These are phyloP conservation scores for Endogone sp. DNA, from an alignment of 192 early-diverging fungal species.

Conservation along the genomic window DNA sequence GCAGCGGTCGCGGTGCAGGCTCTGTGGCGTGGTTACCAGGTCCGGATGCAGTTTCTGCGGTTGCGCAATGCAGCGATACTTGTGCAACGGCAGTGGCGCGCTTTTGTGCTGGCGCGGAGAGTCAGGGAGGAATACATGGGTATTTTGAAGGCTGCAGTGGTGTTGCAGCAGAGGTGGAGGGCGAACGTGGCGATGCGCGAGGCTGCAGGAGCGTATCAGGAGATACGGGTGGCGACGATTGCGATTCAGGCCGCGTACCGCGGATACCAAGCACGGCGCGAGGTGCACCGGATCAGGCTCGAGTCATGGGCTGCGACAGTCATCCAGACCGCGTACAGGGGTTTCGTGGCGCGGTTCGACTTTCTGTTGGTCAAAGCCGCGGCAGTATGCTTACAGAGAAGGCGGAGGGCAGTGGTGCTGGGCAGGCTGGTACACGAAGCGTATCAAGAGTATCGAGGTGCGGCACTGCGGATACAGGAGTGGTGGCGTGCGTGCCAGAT, in stretches of 20 bases:
- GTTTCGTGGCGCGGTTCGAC: conserved; percentile 18
- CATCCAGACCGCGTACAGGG: conserved; percentile 24
- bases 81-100: conserved; percentile 18
- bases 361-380: conserved; percentile 19
- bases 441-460: conserved; percentile 17
- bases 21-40: conserved; percentile 6
- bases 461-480: conserved; percentile 19
- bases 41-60: conserved; percentile 14
- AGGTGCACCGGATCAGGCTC: background rate
- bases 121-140: conserved; percentile 11
- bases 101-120: conserved; percentile 14
- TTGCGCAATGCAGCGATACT: conserved; percentile 10
- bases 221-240: conserved; percentile 3
- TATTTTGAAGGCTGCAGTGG: conserved; percentile 10
- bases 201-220: background rate
- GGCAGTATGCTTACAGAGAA: conserved; percentile 14
- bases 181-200: background rate
- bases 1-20: conserved; percentile 15
- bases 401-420: conserved; percentile 7
- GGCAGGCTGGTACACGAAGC: conserved; percentile 8
- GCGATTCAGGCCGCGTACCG: background rate
- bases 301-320: conserved; percentile 3
- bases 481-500: conserved; percentile 21
- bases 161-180: conserved; percentile 25
- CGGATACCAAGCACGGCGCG: conserved; percentile 4